Evolutionary conservation across 164 flowering plant species (phyloP).

Genomic region (Paratinospora sagittata): DNA sequence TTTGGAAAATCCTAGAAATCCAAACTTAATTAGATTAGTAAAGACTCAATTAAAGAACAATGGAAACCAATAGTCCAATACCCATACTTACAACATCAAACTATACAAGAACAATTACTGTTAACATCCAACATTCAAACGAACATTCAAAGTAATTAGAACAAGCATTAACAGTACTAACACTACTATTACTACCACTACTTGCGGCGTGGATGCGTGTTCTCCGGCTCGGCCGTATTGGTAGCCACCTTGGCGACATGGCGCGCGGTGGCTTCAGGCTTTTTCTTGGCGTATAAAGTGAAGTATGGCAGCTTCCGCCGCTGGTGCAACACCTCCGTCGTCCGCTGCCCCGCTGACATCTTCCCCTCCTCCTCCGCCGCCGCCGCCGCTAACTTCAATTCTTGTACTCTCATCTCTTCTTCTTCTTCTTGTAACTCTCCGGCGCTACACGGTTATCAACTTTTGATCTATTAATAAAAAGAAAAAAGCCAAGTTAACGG

Average conservation of each 20-base stretch:
- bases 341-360: constrained; percentile 3
- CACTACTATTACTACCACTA: not conserved
- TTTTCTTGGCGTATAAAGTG: constrained; percentile 42
- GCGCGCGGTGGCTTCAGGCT: constrained; percentile 50
- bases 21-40: too few relatives aligned
- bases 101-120: too few relatives aligned
- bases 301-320: constrained; percentile 17
- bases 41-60: too few relatives aligned
- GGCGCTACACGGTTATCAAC: too few relatives aligned
- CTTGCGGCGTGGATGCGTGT: constrained; percentile 12
- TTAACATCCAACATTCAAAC: too few relatives aligned
- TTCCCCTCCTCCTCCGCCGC: not conserved
- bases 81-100: too few relatives aligned
- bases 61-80: too few relatives aligned
- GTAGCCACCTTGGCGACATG: constrained; percentile 50
- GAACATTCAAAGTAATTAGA: too few relatives aligned
- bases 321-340: constrained; percentile 16
- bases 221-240: constrained; percentile 22
- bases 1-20: too few relatives aligned
- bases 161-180: too few relatives aligned
- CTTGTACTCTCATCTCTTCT: not conserved
- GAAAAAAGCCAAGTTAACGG: not conserved
- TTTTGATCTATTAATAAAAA: not conserved
- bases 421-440: too few relatives aligned
- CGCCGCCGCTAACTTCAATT: not conserved